Evolutionary conservation across 768 basidiomycete species (phyloP).

Genomic region (Agrocybe pediades): DNA sequence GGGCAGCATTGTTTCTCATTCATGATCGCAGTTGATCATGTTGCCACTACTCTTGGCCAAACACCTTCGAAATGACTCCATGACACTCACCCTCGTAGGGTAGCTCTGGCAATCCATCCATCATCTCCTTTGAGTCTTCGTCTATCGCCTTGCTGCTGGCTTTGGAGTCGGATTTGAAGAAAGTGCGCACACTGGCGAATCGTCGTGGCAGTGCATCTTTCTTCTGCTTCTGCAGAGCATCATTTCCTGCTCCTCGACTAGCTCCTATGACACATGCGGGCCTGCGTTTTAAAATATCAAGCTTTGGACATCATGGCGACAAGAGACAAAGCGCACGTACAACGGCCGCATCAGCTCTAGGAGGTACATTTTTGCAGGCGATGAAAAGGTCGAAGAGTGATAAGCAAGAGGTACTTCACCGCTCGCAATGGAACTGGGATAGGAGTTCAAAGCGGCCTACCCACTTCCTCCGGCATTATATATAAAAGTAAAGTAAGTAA

Average conservation of each 20-base stretch:
- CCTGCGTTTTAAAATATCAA: background rate
- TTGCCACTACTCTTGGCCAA: no score
- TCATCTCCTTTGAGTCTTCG: background rate
- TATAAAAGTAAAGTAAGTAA: background rate
- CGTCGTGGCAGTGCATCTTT: background rate
- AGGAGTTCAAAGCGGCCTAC: background rate
- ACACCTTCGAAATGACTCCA: no score
- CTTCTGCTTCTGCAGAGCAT: background rate
- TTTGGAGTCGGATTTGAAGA: background rate
- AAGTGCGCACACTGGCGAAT: no score
- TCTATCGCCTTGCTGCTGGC: background rate
- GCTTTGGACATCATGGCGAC: background rate
- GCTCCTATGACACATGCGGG: background rate
- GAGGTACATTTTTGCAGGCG: background rate
- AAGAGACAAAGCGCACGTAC: background rate
- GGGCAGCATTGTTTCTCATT: background rate
- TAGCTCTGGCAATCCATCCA: background rate
- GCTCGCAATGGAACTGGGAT: background rate
- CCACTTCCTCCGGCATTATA: background rate
- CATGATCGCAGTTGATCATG: no score
- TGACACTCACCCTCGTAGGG: no score
- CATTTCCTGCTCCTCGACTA: background rate
- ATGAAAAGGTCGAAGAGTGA: background rate
- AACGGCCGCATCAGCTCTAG: background rate
- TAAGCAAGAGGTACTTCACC: no score